Conservation (phyloP, 306 rosid genomes). For the Ceratonia siliqua region DNA sequence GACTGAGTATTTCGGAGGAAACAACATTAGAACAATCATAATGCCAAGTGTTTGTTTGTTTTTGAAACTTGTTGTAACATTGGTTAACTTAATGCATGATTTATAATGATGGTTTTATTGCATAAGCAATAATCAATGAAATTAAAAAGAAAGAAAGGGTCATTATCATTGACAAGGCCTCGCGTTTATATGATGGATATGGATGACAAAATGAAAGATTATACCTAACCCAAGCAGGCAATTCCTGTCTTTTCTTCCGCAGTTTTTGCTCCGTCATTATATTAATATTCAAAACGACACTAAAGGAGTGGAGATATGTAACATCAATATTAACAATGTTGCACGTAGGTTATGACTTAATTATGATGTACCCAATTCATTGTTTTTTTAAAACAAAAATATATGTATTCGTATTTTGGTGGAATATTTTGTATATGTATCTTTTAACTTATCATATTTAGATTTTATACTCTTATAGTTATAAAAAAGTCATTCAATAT, state of each 20-base stretch:
- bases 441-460: no score
- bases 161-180: slow-evolving; percentile 1
- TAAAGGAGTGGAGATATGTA: background rate
- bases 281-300: background rate
- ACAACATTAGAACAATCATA: slow-evolving; percentile 7
- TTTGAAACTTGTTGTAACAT: background rate
- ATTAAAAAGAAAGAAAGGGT: no score
- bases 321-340: background rate
- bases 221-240: slow-evolving; percentile 12
- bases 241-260: background rate
- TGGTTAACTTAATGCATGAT: background rate
- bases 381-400: no score
- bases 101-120: slow-evolving; percentile 21
- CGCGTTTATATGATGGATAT: background rate
- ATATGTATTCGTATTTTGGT: no score
- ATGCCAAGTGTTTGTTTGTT: background rate
- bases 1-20: no score
- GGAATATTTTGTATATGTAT: no score
- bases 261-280: background rate
- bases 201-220: slow-evolving; percentile 4
- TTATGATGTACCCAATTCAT: background rate
- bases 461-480: no score
- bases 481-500: no score
- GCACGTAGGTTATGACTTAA: background rate
- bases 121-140: slow-evolving; percentile 5